Percentiles rank a stretch among this genome's conserved stretches.
Conservation (phyloP, 768 basidiomycete genomes). For the Boletus reticulatus region DNA sequence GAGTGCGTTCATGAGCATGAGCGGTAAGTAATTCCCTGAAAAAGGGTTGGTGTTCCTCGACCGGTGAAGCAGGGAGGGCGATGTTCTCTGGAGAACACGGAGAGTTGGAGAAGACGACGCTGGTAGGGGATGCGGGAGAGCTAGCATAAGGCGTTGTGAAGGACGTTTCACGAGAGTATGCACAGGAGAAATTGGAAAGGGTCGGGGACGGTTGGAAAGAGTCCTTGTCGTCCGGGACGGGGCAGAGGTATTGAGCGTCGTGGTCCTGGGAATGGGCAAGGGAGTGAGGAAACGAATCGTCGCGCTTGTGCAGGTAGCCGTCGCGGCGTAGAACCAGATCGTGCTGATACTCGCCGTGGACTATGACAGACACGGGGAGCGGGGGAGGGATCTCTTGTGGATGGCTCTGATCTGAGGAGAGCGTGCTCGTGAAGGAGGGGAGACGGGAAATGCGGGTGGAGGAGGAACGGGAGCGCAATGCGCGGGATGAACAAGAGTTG, state of each 20-base stretch:
- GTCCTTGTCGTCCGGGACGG: constrained; percentile 25
- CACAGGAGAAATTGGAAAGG: constrained; percentile 25
- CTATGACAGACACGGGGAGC: constrained; percentile 29
- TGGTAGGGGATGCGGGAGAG: constrained; percentile 22
- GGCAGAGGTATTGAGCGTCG: constrained; percentile 13
- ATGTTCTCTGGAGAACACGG: constrained; percentile 25
- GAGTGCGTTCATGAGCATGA: not conserved
- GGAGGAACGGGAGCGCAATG: constrained; percentile 30
- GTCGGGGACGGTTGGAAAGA: constrained; percentile 28
- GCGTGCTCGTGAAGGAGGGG: constrained; percentile 33
- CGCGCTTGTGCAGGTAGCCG: constrained; percentile 11
- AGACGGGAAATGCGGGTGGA: constrained; percentile 31
- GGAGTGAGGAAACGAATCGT: constrained; percentile 10
- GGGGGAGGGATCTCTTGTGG: constrained; percentile 26
- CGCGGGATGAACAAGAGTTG: constrained; percentile 26
- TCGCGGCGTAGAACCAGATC: constrained; percentile 21
- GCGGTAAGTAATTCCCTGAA: not conserved
- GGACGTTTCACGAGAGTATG: constrained; percentile 26
- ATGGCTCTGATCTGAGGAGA: constrained; percentile 33
- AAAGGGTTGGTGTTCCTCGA: constrained; percentile 9
- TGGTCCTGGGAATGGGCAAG: constrained; percentile 9
- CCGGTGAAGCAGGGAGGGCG: constrained; percentile 25
- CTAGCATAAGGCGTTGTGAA: constrained; percentile 25
- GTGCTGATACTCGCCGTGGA: constrained; percentile 29
- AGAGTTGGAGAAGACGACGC: constrained; percentile 11